Evolutionary conservation across 306 rosid genomes (phyloP), one percentile per base, ranked within the genome.

Genomic region (Prunus campanulata): DNA sequence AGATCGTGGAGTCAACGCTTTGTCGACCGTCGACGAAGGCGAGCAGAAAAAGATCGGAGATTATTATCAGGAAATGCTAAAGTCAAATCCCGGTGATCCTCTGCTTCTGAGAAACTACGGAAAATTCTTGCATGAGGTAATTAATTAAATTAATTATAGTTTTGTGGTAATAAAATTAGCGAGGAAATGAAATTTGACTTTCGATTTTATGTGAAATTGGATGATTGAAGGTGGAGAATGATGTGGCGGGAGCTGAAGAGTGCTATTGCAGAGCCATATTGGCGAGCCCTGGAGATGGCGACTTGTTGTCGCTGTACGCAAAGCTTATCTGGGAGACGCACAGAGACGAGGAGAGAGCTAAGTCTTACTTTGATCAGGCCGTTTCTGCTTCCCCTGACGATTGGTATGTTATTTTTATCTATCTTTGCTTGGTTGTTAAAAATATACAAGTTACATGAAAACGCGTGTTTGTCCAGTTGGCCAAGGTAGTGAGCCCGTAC

Each of bases 101-200:
- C 93, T 94, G 51, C 78, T 94, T 25, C 89, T 91, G 9, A 83
- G 96, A 78, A 94, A 94, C 73, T 94, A 94, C 85, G 97, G 84
- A 13, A 90, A 89, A 81, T 94, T 79, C 84, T 83, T 94, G 52
- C 88, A 91, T 63, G 91, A 90, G 98, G 98, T 91, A 76, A 47
- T 68, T 56, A 9, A 44, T 56, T 56, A n/a, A 56, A 19, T n/a
- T 10, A 59, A 11, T 25, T 11, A 59, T 22, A 47, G 51, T 47
- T 47, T 11, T 59, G 18, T 10, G 14, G 0, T 4, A 56, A 29
- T 0, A 39, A 39, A 39, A 39, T 39, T 6, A 39, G 9, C 44
- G 9, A 39, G 44, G 44, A 39, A 39, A 39, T 7, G 44, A 39
- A 6, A 39, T 39, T 7, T 39, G 44, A 39, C 44, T 39, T 16